Evolutionary conservation across 225 moss, liverwort and hornwort species (phyloP).

Genomic region (Marchantia polymorpha): DNA sequence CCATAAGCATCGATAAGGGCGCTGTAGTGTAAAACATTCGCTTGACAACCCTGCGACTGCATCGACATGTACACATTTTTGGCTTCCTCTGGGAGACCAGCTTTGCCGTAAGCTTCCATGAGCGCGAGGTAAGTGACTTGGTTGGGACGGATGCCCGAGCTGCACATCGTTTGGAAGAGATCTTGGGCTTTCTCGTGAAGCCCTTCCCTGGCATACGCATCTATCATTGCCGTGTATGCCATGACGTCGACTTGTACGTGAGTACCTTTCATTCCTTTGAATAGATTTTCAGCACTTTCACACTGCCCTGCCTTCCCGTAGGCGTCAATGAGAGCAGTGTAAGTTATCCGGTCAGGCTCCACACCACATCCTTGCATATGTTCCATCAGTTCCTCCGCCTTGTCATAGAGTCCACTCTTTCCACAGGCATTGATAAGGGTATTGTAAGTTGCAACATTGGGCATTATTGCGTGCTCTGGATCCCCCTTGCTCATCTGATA

Average conservation of each 20-base stretch:
- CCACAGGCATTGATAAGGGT: slow-evolving; percentile 81
- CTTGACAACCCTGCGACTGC: slow-evolving; percentile 58
- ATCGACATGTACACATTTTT: slow-evolving; percentile 53
- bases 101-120: slow-evolving; percentile 83
- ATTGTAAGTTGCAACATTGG: slow-evolving; percentile 80
- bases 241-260: slow-evolving; percentile 68
- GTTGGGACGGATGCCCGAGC: slow-evolving; percentile 59
- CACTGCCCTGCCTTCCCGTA: slow-evolving; percentile 86
- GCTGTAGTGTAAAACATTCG: slow-evolving; percentile 75
- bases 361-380: slow-evolving; percentile 66
- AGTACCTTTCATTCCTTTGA: slow-evolving; percentile 79
- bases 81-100: slow-evolving; percentile 70
- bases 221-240: slow-evolving; percentile 92
- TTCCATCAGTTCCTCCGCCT: slow-evolving; percentile 74
- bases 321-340: slow-evolving; percentile 80
- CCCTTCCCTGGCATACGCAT: slow-evolving; percentile 79
- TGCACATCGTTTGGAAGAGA: slow-evolving; percentile 61
- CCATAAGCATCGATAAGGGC: slow-evolving; percentile 71
- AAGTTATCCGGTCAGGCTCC: slow-evolving; percentile 76
- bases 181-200: slow-evolving; percentile 55
- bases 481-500: slow-evolving; percentile 65
- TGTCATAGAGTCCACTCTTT: slow-evolving; percentile 70
- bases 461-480: slow-evolving; percentile 47
- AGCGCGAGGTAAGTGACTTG: slow-evolving; percentile 74
- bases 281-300: slow-evolving; percentile 79